Evolutionary conservation across 1,284 basidiomycete genomes (phyloP).

Genomic region (Dichomitus squalens): DNA sequence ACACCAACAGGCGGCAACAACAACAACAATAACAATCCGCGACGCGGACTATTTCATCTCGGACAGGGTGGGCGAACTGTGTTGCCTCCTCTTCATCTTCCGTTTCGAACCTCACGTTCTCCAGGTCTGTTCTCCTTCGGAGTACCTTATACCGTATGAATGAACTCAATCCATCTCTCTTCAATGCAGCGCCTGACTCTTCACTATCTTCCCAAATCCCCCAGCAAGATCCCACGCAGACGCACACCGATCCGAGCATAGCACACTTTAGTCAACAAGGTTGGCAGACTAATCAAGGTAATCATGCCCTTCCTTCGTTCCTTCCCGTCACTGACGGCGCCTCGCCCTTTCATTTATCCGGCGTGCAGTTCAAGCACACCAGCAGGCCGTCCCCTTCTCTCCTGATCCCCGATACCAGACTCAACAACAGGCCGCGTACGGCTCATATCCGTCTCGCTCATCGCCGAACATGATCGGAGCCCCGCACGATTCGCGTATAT

Average conservation of each 20-base stretch:
- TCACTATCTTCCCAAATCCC: constrained; percentile 58
- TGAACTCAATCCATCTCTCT: constrained; percentile 29
- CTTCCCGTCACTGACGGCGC: constrained; percentile 14
- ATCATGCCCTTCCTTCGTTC: constrained; percentile 28
- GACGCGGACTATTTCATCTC: constrained; percentile 55
- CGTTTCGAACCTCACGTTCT: constrained; percentile 84
- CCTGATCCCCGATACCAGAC: constrained; percentile 55
- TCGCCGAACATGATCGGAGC: constrained; percentile 47
- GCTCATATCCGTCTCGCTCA: constrained; percentile 49
- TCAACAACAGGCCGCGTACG: constrained; percentile 43
- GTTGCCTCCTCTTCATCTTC: constrained; percentile 81
- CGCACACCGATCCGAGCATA: constrained; percentile 55
- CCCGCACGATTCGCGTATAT: constrained; percentile 46
- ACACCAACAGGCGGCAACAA: constrained; percentile 31
- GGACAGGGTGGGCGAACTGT: constrained; percentile 85
- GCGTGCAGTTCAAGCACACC: constrained; percentile 26
- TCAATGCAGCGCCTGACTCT: constrained; percentile 33
- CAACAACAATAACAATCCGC: constrained; percentile 26
- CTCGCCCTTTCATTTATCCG: constrained; percentile 15
- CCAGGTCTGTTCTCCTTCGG: constrained; percentile 73
- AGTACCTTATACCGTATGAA: constrained; percentile 30
- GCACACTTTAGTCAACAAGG: constrained; percentile 47
- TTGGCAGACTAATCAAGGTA: constrained; percentile 53
- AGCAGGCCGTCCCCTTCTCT: constrained; percentile 30
- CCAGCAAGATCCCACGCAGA: constrained; percentile 63